Conservation (phyloP, 2,329 filamentous ascomycete genomes). For the Byssothecium circinans region DNA sequence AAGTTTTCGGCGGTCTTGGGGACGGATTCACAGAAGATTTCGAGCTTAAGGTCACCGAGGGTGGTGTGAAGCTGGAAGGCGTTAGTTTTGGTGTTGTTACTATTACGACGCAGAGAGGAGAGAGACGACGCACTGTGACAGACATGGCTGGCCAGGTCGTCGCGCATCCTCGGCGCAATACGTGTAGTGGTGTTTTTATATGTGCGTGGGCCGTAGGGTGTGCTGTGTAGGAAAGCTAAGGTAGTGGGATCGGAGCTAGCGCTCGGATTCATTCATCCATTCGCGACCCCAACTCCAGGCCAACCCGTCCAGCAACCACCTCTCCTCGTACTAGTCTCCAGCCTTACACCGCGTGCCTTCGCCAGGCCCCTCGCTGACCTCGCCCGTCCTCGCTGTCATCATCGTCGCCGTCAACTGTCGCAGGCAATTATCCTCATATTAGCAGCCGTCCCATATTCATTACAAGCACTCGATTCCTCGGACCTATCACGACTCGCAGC, state of each 20-base stretch:
- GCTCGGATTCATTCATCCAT: too few relatives aligned
- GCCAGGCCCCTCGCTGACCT: constrained; percentile 1
- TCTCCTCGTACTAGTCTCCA: background rate
- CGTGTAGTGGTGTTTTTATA: constrained; percentile 5
- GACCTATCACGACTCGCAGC: background rate
- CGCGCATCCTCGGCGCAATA: constrained; percentile 9
- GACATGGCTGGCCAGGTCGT: constrained; percentile 45
- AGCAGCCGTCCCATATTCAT: background rate
- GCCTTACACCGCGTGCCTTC: constrained; percentile 13
- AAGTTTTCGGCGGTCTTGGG: constrained; percentile 95
- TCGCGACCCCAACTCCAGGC: constrained; percentile 9
- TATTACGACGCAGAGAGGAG: too few relatives aligned
- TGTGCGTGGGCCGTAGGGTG: too few relatives aligned
- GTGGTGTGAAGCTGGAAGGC: constrained; percentile 83
- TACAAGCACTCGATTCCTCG: background rate
- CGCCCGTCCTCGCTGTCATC: constrained; percentile 7
- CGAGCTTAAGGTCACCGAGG: constrained; percentile 87
- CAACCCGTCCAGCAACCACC: background rate
- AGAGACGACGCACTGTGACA: constrained; percentile 45
- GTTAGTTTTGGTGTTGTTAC: too few relatives aligned
- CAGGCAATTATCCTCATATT: background rate
- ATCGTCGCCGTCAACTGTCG: constrained; percentile 6
- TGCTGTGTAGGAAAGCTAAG: too few relatives aligned
- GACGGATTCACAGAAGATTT: constrained; percentile 93
- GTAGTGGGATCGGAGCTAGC: too few relatives aligned